Percentiles rank a stretch among this genome's conserved stretches.
These are phyloP conservation scores for Aspergillus baeticus DNA, from an alignment of 495 filamentous ascomycete species.

Conservation along the genomic window DNA sequence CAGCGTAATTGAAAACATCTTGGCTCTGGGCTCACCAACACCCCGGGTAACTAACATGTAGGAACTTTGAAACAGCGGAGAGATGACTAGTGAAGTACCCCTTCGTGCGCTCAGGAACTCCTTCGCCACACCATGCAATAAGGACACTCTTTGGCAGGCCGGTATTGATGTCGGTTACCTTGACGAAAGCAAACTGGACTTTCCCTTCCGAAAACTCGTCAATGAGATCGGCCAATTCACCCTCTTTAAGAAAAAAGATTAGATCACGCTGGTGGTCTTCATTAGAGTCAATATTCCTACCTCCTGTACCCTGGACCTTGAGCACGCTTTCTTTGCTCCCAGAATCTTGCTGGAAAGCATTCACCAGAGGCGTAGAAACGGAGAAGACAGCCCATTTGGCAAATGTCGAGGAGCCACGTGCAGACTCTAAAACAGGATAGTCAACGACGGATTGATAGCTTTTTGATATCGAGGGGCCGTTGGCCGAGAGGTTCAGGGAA, in stretches of 20 bases:
- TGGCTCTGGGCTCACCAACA: not conserved
- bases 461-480: slow-evolving; percentile 87
- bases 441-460: slow-evolving; percentile 91
- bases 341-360: slow-evolving; percentile 81
- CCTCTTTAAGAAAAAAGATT: slow-evolving; percentile 59
- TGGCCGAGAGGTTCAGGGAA: slow-evolving; percentile 84
- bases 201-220: slow-evolving; percentile 97
- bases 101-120: slow-evolving; percentile 96
- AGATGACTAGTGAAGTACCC: slow-evolving; percentile 97
- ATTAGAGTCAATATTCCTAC: slow-evolving; percentile 43
- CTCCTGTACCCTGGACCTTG: slow-evolving; percentile 89
- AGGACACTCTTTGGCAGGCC: slow-evolving; percentile 88
- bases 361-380: slow-evolving; percentile 85
- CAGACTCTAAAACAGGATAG: slow-evolving; percentile 57
- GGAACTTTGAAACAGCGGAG: slow-evolving; percentile 80
- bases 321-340: slow-evolving; percentile 87
- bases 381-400: slow-evolving; percentile 89
- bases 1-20: not conserved
- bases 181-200: slow-evolving; percentile 95
- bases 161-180: slow-evolving; percentile 93
- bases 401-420: slow-evolving; percentile 65
- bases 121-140: slow-evolving; percentile 96
- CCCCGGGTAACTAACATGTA: slow-evolving; percentile 59
- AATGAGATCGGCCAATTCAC: slow-evolving; percentile 89
- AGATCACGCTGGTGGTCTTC: not conserved